Evolutionary conservation across 768 basidiomycete genomes (phyloP).

Genomic region (Clathrus columnatus): DNA sequence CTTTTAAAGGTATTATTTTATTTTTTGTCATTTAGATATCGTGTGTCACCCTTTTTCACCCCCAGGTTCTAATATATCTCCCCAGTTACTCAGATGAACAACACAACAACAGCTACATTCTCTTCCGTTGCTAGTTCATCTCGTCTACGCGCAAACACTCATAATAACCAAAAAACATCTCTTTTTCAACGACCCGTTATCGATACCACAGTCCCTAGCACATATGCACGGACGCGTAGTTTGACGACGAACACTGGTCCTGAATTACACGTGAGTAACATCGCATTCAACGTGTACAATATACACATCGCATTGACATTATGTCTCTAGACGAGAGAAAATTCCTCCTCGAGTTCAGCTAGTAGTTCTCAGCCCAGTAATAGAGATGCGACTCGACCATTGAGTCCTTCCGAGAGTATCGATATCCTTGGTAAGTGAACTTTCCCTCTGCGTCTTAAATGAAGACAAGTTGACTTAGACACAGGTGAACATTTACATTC

Average conservation of each 20-base stretch:
- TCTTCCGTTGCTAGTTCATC: neutral
- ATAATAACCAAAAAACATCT: neutral
- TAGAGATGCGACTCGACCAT: neutral
- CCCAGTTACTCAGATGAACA: conserved; percentile 7
- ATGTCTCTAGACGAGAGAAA: neutral
- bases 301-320: neutral
- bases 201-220: neutral
- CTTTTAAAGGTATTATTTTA: neutral
- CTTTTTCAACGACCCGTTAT: conserved; percentile 3
- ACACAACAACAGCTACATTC: neutral
- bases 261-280: neutral
- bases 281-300: neutral
- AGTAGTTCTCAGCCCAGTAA: neutral
- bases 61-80: neutral
- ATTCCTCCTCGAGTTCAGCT: neutral
- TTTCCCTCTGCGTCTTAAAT: neutral
- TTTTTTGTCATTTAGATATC: neutral
- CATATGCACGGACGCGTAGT: neutral
- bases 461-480: neutral
- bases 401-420: conserved; percentile 6
- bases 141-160: neutral
- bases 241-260: neutral
- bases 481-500: conserved; percentile 34
- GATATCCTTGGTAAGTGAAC: conserved; percentile 2
- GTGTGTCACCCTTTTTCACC: neutral